Conservation (phyloP, 2,329 filamentous ascomycete species). For the Neopestalotiopsis sp. region DNA sequence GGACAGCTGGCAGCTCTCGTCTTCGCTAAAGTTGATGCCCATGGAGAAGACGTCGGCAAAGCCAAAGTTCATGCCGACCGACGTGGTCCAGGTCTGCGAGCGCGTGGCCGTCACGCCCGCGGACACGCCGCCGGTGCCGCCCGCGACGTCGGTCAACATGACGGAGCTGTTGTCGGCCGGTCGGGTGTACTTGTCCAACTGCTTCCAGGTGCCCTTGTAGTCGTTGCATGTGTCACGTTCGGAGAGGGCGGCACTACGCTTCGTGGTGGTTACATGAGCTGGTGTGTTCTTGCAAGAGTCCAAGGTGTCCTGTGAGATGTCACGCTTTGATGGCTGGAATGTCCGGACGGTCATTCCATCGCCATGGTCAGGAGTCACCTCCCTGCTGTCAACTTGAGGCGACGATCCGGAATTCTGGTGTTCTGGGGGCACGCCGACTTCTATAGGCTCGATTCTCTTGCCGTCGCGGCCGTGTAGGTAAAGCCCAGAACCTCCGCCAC, state of each 20-base stretch:
- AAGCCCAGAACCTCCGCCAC: neutral
- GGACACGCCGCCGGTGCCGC: too few relatives aligned
- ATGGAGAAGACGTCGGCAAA: neutral
- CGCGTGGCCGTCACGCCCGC: neutral
- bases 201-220: neutral
- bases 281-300: neutral
- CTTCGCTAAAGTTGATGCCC: neutral
- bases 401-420: neutral
- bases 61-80: neutral
- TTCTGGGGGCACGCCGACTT: neutral
- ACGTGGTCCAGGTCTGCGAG: neutral
- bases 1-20: neutral
- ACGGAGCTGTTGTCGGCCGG: neutral
- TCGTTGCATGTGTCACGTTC: neutral
- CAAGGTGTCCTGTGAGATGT: neutral
- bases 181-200: neutral
- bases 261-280: neutral
- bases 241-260: neutral
- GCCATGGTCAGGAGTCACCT: too few relatives aligned
- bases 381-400: too few relatives aligned
- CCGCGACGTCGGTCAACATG: neutral
- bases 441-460: conserved; percentile 14
- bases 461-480: conserved; percentile 9
- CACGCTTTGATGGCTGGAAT: neutral
- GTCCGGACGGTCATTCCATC: neutral